phyloP scores from a whole-genome alignment of 2,329 filamentous ascomycete species.

The Paramyrothecium sp. region DNA sequence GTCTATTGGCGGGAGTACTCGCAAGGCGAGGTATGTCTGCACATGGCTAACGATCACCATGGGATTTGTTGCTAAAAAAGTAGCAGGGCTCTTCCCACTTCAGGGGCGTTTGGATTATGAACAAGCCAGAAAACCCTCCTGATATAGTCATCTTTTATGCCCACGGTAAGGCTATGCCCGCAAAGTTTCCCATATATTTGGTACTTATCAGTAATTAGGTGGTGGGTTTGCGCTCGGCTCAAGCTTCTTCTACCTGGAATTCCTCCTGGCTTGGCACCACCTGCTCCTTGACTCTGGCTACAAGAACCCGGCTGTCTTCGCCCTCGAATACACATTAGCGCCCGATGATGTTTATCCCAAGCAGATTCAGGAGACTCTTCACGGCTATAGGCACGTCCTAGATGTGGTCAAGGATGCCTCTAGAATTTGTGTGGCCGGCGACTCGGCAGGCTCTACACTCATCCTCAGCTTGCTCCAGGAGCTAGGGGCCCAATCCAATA shows the following conservation, averaged over 20 bases:
- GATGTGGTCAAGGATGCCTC: slow-evolving; percentile 55
- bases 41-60: no score
- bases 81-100: slow-evolving; percentile 37
- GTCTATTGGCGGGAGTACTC: slow-evolving; percentile 59
- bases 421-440: slow-evolving; percentile 70
- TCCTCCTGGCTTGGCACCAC: slow-evolving; percentile 69
- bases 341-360: slow-evolving; percentile 71
- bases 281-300: slow-evolving; percentile 66
- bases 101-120: slow-evolving; percentile 68
- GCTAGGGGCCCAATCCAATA: slow-evolving; percentile 42
- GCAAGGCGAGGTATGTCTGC: slow-evolving; percentile 23
- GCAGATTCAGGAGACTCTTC: slow-evolving; percentile 68
- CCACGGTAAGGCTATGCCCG: slow-evolving; percentile 55
- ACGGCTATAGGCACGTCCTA: slow-evolving; percentile 70
- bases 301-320: slow-evolving; percentile 74
- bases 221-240: slow-evolving; percentile 85
- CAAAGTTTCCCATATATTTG: background rate
- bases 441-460: slow-evolving; percentile 76
- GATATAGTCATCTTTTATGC: slow-evolving; percentile 82
- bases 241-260: slow-evolving; percentile 81
- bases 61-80: background rate
- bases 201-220: slow-evolving; percentile 38
- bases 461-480: slow-evolving; percentile 71
- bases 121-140: slow-evolving; percentile 57
- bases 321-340: slow-evolving; percentile 77